Base-by-base conservation (phyloP, 129 eudicot genomes). In the Smallanthus sonchifolius region DNA sequence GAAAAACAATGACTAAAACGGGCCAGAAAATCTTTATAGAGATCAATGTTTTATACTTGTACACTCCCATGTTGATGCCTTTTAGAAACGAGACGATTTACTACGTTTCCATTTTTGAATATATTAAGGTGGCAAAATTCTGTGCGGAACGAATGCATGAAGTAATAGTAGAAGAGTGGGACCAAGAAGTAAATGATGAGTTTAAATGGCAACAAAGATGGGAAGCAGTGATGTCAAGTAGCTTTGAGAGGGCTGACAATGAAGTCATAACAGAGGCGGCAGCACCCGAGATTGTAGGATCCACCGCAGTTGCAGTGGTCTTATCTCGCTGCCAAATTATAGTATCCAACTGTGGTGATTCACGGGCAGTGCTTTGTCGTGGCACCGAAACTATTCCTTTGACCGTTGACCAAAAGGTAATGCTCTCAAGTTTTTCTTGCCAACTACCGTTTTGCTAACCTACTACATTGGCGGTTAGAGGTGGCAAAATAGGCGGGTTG, bases 321-420 rank as follows among this genome's bases (percentile, higher is more conserved):
- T 75, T 89, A 61, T 92, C 91, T 16, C 84, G 85, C 0, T 89
- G 89, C 73, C 97, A 92, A 75, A 92, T 92, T 52, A 87, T 89
- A 14, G 76, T 79, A 69, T 83, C 97, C 38, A 89, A 92, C 39
- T 87, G 94, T 71, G 97, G 96, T 10, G 97, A 92, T 51, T 92
- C 97, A 28, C 85, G 97, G 76, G 97, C 88, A 0, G 91, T 92
- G 28, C 91, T 89, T 37, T 89, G 80, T 77, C 86, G 91, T 44
- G 87, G 94, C 35, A 85, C 81, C 5, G 91, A 87, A 75, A 77
- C 90, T 10, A 82, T 89, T 36, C 85, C 96, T 7, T 82, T 92
- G 56, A 83, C 94, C 1, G 87, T 85, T 63, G 97, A 92, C 83
- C 97, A 92, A 36, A 92, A 92, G 90, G 97, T 92, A 51, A 13